Base-by-base conservation (phyloP, 164 flowering plant genomes). In the Euptelea pleiosperma region DNA sequence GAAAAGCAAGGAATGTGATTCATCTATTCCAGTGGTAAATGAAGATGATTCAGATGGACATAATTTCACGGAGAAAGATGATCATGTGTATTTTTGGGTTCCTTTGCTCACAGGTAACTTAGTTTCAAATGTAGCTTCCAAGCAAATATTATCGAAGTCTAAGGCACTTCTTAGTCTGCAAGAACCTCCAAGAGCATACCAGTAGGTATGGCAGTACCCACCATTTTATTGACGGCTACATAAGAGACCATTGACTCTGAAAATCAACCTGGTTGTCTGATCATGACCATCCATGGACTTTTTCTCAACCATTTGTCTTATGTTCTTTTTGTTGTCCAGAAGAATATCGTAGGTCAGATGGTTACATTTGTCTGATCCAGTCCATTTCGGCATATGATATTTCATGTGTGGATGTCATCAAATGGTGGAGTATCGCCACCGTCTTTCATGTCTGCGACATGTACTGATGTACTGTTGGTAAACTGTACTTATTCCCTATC, bases 71-170 rank as follows among this genome's bases (percentile, higher is more conserved):
- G 79, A 81, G 25, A 88, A 82, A 61, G 97, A 93, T 70, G 99
- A 87, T 55, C 69, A 77, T 63, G 62, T 76, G 15, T 77, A 92
- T 60, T 94, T 68, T 67, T 94, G 99, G 99, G 71, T 83, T 65
- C 99, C 99, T 57, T 72, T 94, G 74, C 92, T 94, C 26, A 74
- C 91, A 68, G 99, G 99, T 89, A 75, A 70, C 30, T n/a, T n/a
- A n/a, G n/a, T 31, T 50, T 42, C 21, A 22, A 30, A 42, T 30
- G n/a, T n/a, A n/a, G 33, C 22, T 28, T 6, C n/a, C 16, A 30
- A 54, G 19, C 43, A 54, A 36, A 41, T 61, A 61, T 45, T 18
- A 10, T 36, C 22, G 24, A 49, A 10, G 6, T 51, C 14, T 18
- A 18, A n/a, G 7, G 14, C 16, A 31, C 37, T 18, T 18, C 11